phyloP scores from a whole-genome alignment of 2,329 filamentous ascomycete species.

The Pestalotiopsis sp. region DNA sequence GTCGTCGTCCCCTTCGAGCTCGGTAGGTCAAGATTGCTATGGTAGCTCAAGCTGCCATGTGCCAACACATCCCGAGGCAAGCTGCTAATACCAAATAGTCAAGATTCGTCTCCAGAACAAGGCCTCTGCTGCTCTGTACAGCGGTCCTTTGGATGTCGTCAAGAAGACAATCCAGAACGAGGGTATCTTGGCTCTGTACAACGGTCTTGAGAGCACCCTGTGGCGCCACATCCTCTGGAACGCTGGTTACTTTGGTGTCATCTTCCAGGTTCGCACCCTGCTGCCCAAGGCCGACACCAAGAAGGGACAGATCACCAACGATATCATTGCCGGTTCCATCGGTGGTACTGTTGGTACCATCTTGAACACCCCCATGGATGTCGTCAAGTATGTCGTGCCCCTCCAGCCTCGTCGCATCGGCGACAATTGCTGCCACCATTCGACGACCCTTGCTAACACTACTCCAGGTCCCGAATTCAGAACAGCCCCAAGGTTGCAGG shows the following conservation, averaged over 20 bases:
- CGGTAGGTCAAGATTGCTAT: not conserved
- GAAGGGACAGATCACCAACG: slow-evolving; percentile 79
- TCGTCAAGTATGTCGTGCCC: slow-evolving; percentile 69
- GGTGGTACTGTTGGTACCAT: slow-evolving; percentile 89
- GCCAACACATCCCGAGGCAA: not conserved
- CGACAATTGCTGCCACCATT: not conserved
- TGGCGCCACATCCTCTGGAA: slow-evolving; percentile 82
- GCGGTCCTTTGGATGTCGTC: slow-evolving; percentile 78
- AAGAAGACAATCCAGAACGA: slow-evolving; percentile 82
- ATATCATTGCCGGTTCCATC: slow-evolving; percentile 82
- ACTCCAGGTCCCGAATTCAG: slow-evolving; percentile 75
- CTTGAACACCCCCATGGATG: slow-evolving; percentile 93
- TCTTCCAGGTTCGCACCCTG: slow-evolving; percentile 90
- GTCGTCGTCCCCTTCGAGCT: slow-evolving; percentile 90
- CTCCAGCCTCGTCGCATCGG: not conserved
- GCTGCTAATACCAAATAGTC: slow-evolving; percentile 49
- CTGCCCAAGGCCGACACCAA: slow-evolving; percentile 83
- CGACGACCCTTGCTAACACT: not conserved
- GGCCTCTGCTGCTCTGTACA: slow-evolving; percentile 87
- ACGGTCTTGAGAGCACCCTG: slow-evolving; percentile 93
- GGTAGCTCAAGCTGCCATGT: slow-evolving; percentile 36
- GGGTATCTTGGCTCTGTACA: slow-evolving; percentile 87
- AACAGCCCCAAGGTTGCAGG: slow-evolving; percentile 87
- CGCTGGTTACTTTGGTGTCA: slow-evolving; percentile 77
- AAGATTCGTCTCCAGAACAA: slow-evolving; percentile 98